These are phyloP conservation scores for Pythium oligandrum DNA, from an alignment of 352 stramenopile species.

Conservation along the genomic window DNA sequence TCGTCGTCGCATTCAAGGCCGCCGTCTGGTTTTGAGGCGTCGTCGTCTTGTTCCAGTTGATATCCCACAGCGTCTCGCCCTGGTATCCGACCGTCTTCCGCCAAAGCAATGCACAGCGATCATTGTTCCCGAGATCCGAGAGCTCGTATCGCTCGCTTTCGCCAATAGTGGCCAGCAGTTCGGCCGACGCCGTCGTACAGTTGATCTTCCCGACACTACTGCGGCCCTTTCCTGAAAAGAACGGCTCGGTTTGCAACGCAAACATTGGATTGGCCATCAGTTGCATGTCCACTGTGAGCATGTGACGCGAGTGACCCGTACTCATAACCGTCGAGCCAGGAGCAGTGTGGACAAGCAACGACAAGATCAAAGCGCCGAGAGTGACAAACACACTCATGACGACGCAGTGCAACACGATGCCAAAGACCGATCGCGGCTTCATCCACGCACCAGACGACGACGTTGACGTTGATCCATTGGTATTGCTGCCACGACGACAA, in stretches of 20 bases:
- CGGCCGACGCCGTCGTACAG: constrained; percentile 45
- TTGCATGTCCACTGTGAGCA: constrained; percentile 53
- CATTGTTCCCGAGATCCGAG: constrained; percentile 43
- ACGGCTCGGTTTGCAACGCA: constrained; percentile 44
- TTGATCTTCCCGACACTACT: constrained; percentile 53
- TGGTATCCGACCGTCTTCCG: constrained; percentile 49
- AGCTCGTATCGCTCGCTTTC: constrained; percentile 40
- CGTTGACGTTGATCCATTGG: neutral
- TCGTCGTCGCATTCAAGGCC: neutral
- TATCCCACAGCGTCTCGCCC: constrained; percentile 45
- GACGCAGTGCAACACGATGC: constrained; percentile 23
- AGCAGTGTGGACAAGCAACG: constrained; percentile 36
- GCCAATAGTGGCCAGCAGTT: constrained; percentile 41
- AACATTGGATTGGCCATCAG: constrained; percentile 74
- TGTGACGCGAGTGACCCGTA: constrained; percentile 7
- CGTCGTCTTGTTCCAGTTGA: constrained; percentile 32
- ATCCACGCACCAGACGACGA: constrained; percentile 10
- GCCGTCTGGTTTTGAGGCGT: neutral
- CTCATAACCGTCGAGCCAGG: constrained; percentile 1
- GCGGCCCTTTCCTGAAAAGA: constrained; percentile 36
- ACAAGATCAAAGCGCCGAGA: constrained; percentile 31
- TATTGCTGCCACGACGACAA: neutral
- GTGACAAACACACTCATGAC: constrained; percentile 21
- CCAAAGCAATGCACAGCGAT: constrained; percentile 60
- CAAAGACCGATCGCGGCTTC: constrained; percentile 3